A percentile compares a stretch with the other conserved stretches of the same genome.
These are phyloP conservation scores for Triglochin maritima DNA, from an alignment of 106 monocot genomes.

Conservation along the genomic window DNA sequence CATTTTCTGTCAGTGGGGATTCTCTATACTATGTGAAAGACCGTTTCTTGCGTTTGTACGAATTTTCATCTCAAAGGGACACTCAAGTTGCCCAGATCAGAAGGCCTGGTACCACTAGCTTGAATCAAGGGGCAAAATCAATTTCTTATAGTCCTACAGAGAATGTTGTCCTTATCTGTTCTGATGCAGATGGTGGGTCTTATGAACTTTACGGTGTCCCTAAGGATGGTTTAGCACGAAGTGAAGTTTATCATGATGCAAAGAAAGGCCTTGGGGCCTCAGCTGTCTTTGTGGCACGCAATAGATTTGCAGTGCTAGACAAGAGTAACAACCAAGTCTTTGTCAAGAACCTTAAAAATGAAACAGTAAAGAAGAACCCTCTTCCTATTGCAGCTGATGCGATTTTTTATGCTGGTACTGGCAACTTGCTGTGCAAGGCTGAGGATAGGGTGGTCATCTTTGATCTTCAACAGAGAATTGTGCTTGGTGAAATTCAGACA, in stretches of 20 bases:
- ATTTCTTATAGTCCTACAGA: conserved; percentile 78
- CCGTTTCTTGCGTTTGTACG: conserved; percentile 58
- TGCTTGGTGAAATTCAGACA: conserved; percentile 71
- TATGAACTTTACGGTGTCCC: conserved; percentile 74
- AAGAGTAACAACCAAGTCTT: conserved; percentile 61
- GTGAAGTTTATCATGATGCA: conserved; percentile 59
- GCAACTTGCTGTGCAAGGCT: conserved; percentile 62
- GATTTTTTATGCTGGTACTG: conserved; percentile 87
- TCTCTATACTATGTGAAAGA: conserved; percentile 59
- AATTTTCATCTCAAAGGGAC: conserved; percentile 72
- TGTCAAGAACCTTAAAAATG: conserved; percentile 86
- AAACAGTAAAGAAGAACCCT: conserved; percentile 59
- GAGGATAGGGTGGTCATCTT: conserved; percentile 68
- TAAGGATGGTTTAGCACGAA: conserved; percentile 42
- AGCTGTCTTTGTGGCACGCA: conserved; percentile 77
- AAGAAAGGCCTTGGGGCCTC: conserved; percentile 63
- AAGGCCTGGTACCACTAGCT: conserved; percentile 55
- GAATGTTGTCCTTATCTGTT: conserved; percentile 75
- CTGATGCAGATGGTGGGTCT: conserved; percentile 74
- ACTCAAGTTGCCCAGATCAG: conserved; percentile 48
- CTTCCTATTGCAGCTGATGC: conserved; percentile 68
- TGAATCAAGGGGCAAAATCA: conserved; percentile 63
- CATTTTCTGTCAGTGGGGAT: conserved; percentile 64
- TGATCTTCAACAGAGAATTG: conserved; percentile 71
- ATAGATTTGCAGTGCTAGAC: conserved; percentile 91